Conservation (phyloP, 1,284 basidiomycete genomes). For the Moniliophthora roreri region DNA sequence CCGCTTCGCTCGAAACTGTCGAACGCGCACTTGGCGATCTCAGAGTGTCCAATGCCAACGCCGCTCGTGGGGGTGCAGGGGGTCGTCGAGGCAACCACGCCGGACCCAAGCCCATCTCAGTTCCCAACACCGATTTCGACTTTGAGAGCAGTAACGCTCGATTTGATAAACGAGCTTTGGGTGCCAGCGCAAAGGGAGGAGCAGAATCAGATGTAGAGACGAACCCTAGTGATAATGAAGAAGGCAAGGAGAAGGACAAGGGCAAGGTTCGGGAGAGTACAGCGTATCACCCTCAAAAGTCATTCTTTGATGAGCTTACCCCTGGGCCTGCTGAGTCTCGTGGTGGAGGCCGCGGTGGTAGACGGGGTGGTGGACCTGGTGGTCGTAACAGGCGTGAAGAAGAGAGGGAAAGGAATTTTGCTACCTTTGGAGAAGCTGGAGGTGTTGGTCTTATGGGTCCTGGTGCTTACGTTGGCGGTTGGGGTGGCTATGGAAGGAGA, state of each 20-base stretch:
- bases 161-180: slow-evolving; percentile 57
- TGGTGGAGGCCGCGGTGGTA: slow-evolving; percentile 26
- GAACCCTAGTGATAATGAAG: slow-evolving; percentile 30
- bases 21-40: slow-evolving; percentile 79
- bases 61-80: slow-evolving; percentile 38
- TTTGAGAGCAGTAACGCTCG: slow-evolving; percentile 71
- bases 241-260: slow-evolving; percentile 27
- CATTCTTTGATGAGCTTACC: slow-evolving; percentile 75
- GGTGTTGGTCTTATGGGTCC: slow-evolving; percentile 73
- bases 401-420: slow-evolving; percentile 75
- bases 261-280: slow-evolving; percentile 23
- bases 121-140: slow-evolving; percentile 76
- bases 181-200: slow-evolving; percentile 2
- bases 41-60: slow-evolving; percentile 48
- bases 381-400: slow-evolving; percentile 71
- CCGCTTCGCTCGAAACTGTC: slow-evolving; percentile 74
- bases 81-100: slow-evolving; percentile 25
- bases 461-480: slow-evolving; percentile 48
- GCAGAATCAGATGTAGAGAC: slow-evolving; percentile 22
- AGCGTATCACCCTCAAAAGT: slow-evolving; percentile 74
- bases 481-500: slow-evolving; percentile 41
- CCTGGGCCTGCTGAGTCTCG: slow-evolving; percentile 28
- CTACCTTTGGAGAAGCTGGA: slow-evolving; percentile 81
- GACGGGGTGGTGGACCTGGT: slow-evolving; percentile 34
- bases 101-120: slow-evolving; percentile 39